A percentile compares a stretch with the other conserved stretches of the same genome.
These are phyloP conservation scores for Aspergillus quadrilineatus DNA, from an alignment of 2,329 filamentous ascomycete genomes.

Conservation along the genomic window DNA sequence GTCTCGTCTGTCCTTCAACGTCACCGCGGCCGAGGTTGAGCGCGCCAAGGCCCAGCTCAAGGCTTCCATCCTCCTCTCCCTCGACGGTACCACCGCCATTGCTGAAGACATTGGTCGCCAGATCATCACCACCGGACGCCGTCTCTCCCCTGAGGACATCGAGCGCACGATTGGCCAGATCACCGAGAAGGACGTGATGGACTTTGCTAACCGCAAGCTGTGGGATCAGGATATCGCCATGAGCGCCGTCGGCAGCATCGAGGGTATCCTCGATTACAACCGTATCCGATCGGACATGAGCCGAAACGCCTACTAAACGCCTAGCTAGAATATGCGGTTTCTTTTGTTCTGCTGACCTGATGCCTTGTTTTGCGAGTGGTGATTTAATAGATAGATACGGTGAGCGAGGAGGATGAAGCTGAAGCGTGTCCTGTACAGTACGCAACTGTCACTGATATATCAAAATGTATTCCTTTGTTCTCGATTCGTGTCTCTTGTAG, in stretches of 20 bases:
- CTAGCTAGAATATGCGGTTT: conserved; percentile 20
- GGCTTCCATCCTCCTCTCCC: conserved; percentile 92
- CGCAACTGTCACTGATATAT: conserved; percentile 34
- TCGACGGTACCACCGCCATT: conserved; percentile 94
- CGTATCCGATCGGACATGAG: conserved; percentile 75
- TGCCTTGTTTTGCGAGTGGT: conserved; percentile 21
- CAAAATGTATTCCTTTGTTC: conserved; percentile 28
- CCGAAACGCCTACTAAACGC: conserved; percentile 59
- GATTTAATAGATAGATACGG: conserved; percentile 31
- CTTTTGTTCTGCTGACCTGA: conserved; percentile 12
- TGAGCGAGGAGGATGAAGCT: conserved; percentile 18
- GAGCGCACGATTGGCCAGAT: conserved; percentile 87
- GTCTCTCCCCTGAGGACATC: conserved; percentile 88
- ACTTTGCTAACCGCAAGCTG: conserved; percentile 88
- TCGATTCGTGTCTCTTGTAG: neutral
- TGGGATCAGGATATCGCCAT: conserved; percentile 98
- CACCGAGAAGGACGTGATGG: conserved; percentile 95
- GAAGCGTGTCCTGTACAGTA: conserved; percentile 36
- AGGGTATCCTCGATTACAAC: conserved; percentile 65
- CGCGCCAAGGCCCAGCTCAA: conserved; percentile 99
- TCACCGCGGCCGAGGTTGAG: conserved; percentile 88
- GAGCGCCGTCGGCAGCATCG: conserved; percentile 88
- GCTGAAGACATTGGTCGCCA: conserved; percentile 98
- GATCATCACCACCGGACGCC: conserved; percentile 93
- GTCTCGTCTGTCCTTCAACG: conserved; percentile 88